Evolutionary conservation across 345 rosid species (phyloP), one percentile per base, ranked within the genome.

Genomic region (Ceriops decandra): DNA sequence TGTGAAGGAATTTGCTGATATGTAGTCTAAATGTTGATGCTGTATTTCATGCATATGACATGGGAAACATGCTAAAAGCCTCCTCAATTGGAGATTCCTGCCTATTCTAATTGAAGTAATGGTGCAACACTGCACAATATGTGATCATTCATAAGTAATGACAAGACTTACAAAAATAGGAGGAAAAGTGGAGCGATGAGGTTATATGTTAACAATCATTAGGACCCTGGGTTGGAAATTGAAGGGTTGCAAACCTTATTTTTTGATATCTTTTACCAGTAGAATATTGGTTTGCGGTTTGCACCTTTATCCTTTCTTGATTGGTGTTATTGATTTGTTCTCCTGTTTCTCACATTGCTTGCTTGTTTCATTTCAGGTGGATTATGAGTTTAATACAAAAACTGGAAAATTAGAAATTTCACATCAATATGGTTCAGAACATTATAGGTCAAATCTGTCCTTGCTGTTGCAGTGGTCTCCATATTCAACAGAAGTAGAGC

Each of bases 381-480:
- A 89, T 84, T 93, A 89, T 57, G 85, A 86, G 71, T 78, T 81
- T 66, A 82, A 87, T 59, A 58, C 60, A 20, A 66, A 77, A 49
- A 74, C 79, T 35, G 84, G 81, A 38, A 66, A 73, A 9, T 70
- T 87, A 31, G 84, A 77, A 66, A 52, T 70, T 57, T 78, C 85
- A 72, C 76, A 57, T 54, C 70, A 63, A 49, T 60, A 83, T 70
- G 80, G 79, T 72, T 79, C 74, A 82, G 95, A 89, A 26, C 89
- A 84, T 76, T 88, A 72, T 70, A 72, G 8, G 36, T 73, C 88
- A 27, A 93, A 84, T 79, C 90, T 91, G 73, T 86, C 96, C 66
- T 67, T 87, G 80, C 67, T 95, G 60, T 77, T 89, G 77, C 80
- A 76, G 62, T 95, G 99, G 99, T 91, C 99, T 66, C 99, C 96